These are phyloP conservation scores for Hypoxylon sp. DNA, from an alignment of 2,329 filamentous ascomycete genomes.

Conservation along the genomic window DNA sequence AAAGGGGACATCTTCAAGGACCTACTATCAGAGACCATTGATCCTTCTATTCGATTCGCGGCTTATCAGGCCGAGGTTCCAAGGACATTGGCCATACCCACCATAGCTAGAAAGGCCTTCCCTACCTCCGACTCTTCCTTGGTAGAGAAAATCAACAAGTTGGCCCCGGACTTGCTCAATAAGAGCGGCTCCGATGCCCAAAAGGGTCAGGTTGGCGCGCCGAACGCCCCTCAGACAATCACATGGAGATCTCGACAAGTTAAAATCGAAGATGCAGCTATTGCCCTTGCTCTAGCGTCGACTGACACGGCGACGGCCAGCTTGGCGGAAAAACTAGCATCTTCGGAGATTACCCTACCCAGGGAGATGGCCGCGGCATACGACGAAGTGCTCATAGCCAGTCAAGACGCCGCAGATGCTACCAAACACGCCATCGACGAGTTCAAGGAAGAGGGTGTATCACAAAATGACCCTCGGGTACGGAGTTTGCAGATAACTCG, in stretches of 20 bases:
- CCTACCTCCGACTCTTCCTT: constrained; percentile 72
- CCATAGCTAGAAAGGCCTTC: constrained; percentile 84
- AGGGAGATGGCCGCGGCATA: constrained; percentile 86
- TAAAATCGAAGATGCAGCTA: constrained; percentile 90
- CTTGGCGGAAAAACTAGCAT: constrained; percentile 61
- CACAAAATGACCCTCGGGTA: constrained; percentile 86
- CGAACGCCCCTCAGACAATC: constrained; percentile 77
- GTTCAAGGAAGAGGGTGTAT: constrained; percentile 82
- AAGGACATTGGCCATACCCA: constrained; percentile 82
- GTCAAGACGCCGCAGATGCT: constrained; percentile 93
- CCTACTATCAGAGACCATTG: constrained; percentile 84
- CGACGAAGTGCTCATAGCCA: constrained; percentile 88
- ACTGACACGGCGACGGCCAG: constrained; percentile 67
- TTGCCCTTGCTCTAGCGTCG: constrained; percentile 83
- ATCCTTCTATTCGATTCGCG: constrained; percentile 93
- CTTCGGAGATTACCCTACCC: constrained; percentile 58
- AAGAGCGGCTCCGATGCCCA: constrained; percentile 64
- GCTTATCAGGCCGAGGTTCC: constrained; percentile 92
- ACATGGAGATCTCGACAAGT: constrained; percentile 89
- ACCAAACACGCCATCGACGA: constrained; percentile 95
- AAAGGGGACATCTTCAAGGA: constrained; percentile 88
- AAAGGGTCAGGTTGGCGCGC: constrained; percentile 61
- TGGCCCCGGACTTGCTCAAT: constrained; percentile 76
- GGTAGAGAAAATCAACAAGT: constrained; percentile 73
- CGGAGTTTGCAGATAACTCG: constrained; percentile 92